These are phyloP conservation scores for Neurospora sp. DNA, from an alignment of 495 filamentous ascomycete genomes.

Conservation along the genomic window DNA sequence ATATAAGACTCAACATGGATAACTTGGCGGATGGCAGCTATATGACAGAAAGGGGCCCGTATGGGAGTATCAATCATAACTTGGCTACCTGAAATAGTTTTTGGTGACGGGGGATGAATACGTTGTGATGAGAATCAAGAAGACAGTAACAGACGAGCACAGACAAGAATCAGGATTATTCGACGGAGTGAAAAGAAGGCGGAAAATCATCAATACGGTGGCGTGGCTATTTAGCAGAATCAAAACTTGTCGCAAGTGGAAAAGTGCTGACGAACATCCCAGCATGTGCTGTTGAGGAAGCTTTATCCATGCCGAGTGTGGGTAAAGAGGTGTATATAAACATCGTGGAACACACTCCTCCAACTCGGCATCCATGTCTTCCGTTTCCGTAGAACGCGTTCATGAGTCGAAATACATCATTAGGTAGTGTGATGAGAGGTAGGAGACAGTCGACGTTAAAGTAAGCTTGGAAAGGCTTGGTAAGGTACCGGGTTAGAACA, in stretches of 20 bases:
- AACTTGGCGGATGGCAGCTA: not conserved
- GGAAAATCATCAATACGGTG: not conserved
- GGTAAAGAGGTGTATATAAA: not conserved
- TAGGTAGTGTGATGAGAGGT: not conserved
- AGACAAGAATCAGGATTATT: not conserved
- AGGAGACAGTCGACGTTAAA: not conserved
- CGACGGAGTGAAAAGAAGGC: not conserved
- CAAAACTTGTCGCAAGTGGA: not conserved
- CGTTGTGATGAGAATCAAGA: not conserved
- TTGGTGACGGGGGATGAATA: not conserved
- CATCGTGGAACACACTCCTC: not conserved
- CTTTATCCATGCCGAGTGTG: not conserved
- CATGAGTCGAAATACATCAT: not conserved
- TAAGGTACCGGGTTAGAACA: not conserved
- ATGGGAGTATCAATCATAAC: not conserved
- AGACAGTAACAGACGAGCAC: not conserved
- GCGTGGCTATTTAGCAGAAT: not conserved
- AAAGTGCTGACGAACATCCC: not conserved
- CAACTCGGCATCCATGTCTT: not conserved
- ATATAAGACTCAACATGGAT: not conserved
- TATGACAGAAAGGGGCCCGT: not conserved
- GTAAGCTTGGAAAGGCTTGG: not conserved
- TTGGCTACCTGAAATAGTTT: not conserved
- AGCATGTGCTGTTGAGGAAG: not conserved
- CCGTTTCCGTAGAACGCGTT: not conserved